Evolutionary conservation across 2,329 filamentous ascomycete genomes (phyloP).

Genomic region (Colletotrichum sp.): DNA sequence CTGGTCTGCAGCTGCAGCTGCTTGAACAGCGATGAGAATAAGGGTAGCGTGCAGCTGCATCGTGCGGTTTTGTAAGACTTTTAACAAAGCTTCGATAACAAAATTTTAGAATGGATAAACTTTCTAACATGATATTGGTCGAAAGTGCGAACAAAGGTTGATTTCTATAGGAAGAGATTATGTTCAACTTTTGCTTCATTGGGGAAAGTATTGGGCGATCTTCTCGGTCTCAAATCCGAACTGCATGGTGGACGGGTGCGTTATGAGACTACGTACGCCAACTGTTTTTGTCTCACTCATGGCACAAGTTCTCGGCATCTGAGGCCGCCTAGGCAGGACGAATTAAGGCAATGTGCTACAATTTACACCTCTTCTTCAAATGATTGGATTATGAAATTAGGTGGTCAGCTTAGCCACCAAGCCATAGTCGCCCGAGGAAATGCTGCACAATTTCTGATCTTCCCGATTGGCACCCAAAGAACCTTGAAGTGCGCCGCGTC

Average conservation of each 20-base stretch:
- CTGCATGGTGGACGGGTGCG: neutral
- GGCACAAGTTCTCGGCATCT: neutral
- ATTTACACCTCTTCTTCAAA: neutral
- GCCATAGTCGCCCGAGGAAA: neutral
- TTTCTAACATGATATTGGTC: neutral
- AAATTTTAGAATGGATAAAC: neutral
- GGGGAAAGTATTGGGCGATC: neutral
- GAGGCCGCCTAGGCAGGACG: neutral
- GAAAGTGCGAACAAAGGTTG: neutral
- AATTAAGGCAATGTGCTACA: neutral
- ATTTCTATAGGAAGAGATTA: neutral
- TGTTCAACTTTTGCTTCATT: neutral
- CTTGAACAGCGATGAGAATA: neutral
- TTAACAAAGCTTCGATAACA: neutral
- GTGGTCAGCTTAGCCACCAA: neutral
- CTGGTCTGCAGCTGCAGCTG: neutral
- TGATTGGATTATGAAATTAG: neutral
- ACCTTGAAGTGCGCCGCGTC: neutral
- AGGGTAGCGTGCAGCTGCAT: neutral
- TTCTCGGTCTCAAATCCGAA: neutral
- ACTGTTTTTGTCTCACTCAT: neutral
- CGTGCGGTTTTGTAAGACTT: neutral
- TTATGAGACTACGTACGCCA: neutral
- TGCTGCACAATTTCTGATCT: neutral
- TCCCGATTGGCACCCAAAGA: neutral